Evolutionary conservation across 2,329 filamentous ascomycete genomes (phyloP), one percentile per base, ranked within the genome.

Genomic region (Ceratocystis albifundus): DNA sequence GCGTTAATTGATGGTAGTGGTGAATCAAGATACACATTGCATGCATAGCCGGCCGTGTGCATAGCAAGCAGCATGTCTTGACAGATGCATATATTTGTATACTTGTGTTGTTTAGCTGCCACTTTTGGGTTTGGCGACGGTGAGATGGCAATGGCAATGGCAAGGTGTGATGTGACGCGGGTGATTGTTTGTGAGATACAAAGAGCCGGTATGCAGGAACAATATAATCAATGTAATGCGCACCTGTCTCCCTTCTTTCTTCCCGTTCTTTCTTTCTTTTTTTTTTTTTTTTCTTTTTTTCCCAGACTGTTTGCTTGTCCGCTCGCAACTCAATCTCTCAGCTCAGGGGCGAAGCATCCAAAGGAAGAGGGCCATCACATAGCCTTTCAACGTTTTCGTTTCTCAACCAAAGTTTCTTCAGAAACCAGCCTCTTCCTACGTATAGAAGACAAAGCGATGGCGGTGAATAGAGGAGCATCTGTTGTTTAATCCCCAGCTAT

Each of bases 1-100:
- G 36, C 36, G 36, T 41, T 41, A 15, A 41, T 41, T 15, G 36
- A 41, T 0, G 36, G 36, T 41, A 12, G 36, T 41, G 36, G 10
- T 15, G 10, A 41, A 41, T 41, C 36, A 15, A 41, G 10, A 53
- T 53, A 22, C 8, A 53, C 25, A 53, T 10, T 28, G 15, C n/a
- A 15, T 53, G 48, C 48, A 53, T 28, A 28, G 10, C 48, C 48
- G 48, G 48, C 48, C 22, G 48, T n/a, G 48, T 59, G 28, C 55
- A 59, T 36, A 59, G 55, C 55, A 17, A 59, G 55, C 55, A 17
- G 55, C 55, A n/a, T 59, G 28, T 59, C 28, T 59, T 59, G 55
- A 8, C 25, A 36, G 2, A 59, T 59, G 28, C 55, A 59, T 30
- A 32, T 15, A 53, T 22, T 41, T 53, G 48, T 30, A 32, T 15